Base-by-base conservation (phyloP, 768 basidiomycete genomes). In the Butyriboletus loyo region DNA sequence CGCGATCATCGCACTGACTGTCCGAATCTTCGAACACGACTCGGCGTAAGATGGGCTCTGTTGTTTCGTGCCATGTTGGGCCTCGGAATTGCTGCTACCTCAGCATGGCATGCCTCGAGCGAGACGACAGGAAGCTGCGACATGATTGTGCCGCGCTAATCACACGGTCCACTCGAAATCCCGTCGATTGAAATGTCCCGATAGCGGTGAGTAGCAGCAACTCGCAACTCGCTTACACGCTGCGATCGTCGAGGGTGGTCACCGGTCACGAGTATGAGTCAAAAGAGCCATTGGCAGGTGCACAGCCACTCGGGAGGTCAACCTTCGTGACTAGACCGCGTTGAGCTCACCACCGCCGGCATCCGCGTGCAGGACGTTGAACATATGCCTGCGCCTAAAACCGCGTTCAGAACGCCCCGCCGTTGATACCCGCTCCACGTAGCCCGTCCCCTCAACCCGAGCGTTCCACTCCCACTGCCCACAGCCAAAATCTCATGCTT, bases 291-390 rank as follows among this genome's bases (percentile, higher is more conserved):
- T 36, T 36, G 41, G 43, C 34, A 22, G 30, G 5, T 35, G 36
- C 37, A 61, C 59, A 57, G 59, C 59, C 59, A 52, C 50, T 5
- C 1, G 1, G 22, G 4, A 37, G 45, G 49, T 27, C 42, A 28
- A 42, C 41, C 8, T 11, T n/a, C n/a, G 41, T 42, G 27, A 25
- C 41, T 2, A 13, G 11, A 42, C 21, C 10, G 21, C 17, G n/a
- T n/a, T 13, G 21, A 46, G 15, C 17, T 35, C 22, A 19, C 25
- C 44, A 46, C 34, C 13, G 42, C 40, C 49, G 43, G 32, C 57
- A 35, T 37, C 46, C 38, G 37, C 37, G 6, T 6, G 22, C 31
- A 11, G 28, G 41, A 35, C 50, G 44, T 35, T 22, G 46, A 52
- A 49, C 56, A 50, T 17, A 61, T 64, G 58, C 34, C 15, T 36